Evolutionary conservation across 2,329 filamentous ascomycete species (phyloP).

Genomic region (Aspergillus sp.): DNA sequence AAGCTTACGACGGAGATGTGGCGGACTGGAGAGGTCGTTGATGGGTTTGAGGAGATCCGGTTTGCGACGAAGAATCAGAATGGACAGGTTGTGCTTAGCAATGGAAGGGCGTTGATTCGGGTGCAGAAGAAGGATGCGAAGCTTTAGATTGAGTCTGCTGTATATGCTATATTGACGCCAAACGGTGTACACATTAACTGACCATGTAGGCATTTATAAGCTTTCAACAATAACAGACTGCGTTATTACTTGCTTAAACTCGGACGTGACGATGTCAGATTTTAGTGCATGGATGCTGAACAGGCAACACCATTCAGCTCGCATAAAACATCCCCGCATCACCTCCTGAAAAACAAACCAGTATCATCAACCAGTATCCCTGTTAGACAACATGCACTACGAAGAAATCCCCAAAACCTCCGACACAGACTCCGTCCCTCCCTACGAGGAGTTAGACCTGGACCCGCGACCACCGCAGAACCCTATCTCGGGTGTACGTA

Average conservation of each 20-base stretch:
- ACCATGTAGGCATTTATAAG: neutral
- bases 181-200: neutral
- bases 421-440: neutral
- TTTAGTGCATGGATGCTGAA: too few species aligned
- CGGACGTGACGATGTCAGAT: too few species aligned
- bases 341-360: too few species aligned
- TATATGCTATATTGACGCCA: neutral
- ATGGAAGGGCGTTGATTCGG: slow-evolving; percentile 78
- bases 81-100: slow-evolving; percentile 82
- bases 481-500: neutral
- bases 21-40: slow-evolving; percentile 64
- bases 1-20: slow-evolving; percentile 80
- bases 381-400: neutral
- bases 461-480: neutral
- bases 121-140: slow-evolving; percentile 18
- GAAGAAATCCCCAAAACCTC: neutral
- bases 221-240: too few species aligned
- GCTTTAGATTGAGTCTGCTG: neutral
- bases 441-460: neutral
- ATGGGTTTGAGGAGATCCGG: slow-evolving; percentile 76
- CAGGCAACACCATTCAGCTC: too few species aligned
- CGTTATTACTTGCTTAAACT: too few species aligned
- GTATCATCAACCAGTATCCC: neutral
- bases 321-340: too few species aligned
- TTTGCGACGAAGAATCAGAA: slow-evolving; percentile 76